Evolutionary conservation across 176 grass and related monocot genomes (phyloP).

Genomic region (Canna indica): DNA sequence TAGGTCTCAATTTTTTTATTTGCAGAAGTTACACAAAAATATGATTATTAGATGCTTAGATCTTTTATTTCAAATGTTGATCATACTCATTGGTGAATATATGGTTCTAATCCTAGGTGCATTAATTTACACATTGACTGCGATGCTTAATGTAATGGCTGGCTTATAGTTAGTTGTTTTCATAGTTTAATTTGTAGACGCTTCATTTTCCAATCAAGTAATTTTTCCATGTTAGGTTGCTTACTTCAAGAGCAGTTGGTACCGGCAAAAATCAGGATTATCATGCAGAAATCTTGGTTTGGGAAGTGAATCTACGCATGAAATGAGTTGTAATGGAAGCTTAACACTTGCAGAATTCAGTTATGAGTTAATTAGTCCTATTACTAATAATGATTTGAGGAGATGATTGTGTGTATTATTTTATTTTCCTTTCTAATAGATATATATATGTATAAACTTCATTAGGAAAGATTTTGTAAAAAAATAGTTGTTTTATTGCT

Average conservation of each 20-base stretch:
- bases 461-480: too few relatives aligned
- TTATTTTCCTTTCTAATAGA: too few relatives aligned
- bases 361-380: too few relatives aligned
- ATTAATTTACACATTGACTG: neutral
- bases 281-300: conserved; percentile 16
- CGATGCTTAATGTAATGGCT: neutral
- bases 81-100: conserved; percentile 3
- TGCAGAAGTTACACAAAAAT: neutral
- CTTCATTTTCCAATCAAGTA: conserved; percentile 6
- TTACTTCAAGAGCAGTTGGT: conserved; percentile 37
- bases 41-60: neutral
- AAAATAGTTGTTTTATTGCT: too few relatives aligned
- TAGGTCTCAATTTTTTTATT: neutral
- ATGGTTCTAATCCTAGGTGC: neutral
- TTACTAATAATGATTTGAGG: too few relatives aligned
- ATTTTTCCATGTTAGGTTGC: conserved; percentile 27
- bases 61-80: too few relatives aligned
- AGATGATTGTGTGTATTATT: too few relatives aligned
- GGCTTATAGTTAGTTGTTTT: conserved; percentile 7
- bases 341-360: neutral
- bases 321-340: conserved; percentile 19
- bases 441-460: too few relatives aligned
- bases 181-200: neutral
- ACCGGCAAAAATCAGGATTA: conserved; percentile 34
- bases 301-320: conserved; percentile 16